phyloP scores from a whole-genome alignment of 1,139 yeast genomes.

The Torulaspora globosa region DNA sequence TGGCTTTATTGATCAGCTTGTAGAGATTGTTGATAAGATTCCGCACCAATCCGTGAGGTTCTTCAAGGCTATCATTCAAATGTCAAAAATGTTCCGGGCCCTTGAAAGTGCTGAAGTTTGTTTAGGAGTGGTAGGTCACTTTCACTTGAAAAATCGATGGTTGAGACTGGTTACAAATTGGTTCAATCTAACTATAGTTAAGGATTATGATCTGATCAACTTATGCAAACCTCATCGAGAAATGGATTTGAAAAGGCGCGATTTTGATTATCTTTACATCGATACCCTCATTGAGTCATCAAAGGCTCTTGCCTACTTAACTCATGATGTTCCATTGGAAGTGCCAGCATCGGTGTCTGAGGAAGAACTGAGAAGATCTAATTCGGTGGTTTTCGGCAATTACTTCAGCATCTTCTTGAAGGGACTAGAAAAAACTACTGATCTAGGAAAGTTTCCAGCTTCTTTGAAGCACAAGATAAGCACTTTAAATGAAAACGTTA shows the following conservation, averaged over 20 bases:
- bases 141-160: conserved; percentile 54
- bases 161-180: conserved; percentile 61
- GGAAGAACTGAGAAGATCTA: conserved; percentile 53
- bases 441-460: conserved; percentile 37
- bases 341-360: conserved; percentile 59
- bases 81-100: conserved; percentile 52
- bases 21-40: conserved; percentile 40
- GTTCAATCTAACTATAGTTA: conserved; percentile 53
- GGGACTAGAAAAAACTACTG: conserved; percentile 58
- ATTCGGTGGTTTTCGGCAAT: conserved; percentile 63
- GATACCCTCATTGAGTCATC: conserved; percentile 69
- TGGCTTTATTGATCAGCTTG: conserved; percentile 37
- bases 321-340: conserved; percentile 56
- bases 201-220: conserved; percentile 37
- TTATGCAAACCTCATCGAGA: conserved; percentile 35
- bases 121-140: conserved; percentile 52
- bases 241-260: conserved; percentile 38
- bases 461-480: conserved; percentile 51
- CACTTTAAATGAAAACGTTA: conserved; percentile 59
- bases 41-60: conserved; percentile 39
- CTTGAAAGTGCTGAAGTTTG: conserved; percentile 46
- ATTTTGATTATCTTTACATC: conserved; percentile 51
- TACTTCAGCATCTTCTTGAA: conserved; percentile 69
- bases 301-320: conserved; percentile 51
- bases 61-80: conserved; percentile 52